phyloP scores from a whole-genome alignment of 441 rosid species.

The Syzygium malaccense region DNA sequence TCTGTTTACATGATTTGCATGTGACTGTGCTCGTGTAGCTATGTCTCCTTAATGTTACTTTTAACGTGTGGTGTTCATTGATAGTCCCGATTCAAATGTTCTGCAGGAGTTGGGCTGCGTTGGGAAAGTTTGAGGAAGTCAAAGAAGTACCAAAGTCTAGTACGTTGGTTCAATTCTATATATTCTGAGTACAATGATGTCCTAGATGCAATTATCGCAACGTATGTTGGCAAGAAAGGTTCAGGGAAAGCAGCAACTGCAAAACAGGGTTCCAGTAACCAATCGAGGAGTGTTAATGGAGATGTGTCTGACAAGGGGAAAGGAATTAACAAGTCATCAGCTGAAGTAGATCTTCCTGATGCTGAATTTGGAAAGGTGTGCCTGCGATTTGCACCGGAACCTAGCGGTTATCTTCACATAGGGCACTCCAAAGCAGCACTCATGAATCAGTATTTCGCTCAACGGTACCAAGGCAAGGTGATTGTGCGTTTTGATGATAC shows the following conservation, averaged over 20 bases:
- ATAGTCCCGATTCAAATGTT: not conserved
- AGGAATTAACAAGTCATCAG: conserved; percentile 19
- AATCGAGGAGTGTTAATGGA: conserved; percentile 16
- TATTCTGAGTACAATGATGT: conserved; percentile 43
- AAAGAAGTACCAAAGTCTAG: conserved; percentile 69
- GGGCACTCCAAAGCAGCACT: conserved; percentile 95
- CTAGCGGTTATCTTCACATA: conserved; percentile 92
- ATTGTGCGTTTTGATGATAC: conserved; percentile 29
- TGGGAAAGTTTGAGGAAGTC: conserved; percentile 95
- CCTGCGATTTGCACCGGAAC: conserved; percentile 89
- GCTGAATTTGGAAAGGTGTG: conserved; percentile 76
- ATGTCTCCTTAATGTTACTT: not conserved
- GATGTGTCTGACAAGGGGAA: conserved; percentile 55
- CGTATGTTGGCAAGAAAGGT: conserved; percentile 50
- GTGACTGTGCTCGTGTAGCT: not conserved
- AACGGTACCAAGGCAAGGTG: conserved; percentile 71
- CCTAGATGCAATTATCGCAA: conserved; percentile 37
- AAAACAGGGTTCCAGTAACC: conserved; percentile 21
- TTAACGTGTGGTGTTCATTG: not conserved
- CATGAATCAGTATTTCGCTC: conserved; percentile 77
- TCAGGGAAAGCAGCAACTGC: conserved; percentile 39
- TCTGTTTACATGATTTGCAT: not conserved
- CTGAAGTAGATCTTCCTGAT: conserved; percentile 71
- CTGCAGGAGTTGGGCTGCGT: conserved; percentile 64
- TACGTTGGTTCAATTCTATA: conserved; percentile 78